These are phyloP conservation scores for Phytophthora colocasiae DNA, from an alignment of 352 stramenopile genomes.

Conservation along the genomic window DNA sequence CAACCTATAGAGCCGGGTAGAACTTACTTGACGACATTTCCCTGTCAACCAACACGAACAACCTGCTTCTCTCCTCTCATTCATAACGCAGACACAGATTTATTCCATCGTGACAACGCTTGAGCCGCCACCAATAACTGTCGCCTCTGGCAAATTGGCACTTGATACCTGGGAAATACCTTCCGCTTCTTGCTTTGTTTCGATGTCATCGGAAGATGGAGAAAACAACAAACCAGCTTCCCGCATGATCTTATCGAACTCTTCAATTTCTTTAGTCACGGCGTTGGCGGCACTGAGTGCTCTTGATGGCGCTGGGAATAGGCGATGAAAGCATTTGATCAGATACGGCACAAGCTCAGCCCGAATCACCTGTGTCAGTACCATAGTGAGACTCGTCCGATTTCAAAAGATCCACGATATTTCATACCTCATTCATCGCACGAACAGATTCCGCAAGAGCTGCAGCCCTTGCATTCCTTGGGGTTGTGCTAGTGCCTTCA, in stretches of 20 bases:
- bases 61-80: not conserved
- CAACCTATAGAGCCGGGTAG: slow-evolving; percentile 10
- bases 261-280: slow-evolving; percentile 36
- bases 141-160: slow-evolving; percentile 14
- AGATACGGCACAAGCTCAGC: slow-evolving; percentile 71
- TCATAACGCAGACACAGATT: not conserved
- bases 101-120: slow-evolving; percentile 13
- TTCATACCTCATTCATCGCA: slow-evolving; percentile 63
- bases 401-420: not conserved
- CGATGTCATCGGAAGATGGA: not conserved
- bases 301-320: slow-evolving; percentile 58
- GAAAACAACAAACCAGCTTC: slow-evolving; percentile 44
- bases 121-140: not conserved
- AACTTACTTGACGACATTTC: not conserved
- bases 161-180: slow-evolving; percentile 8
- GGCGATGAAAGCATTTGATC: slow-evolving; percentile 74
- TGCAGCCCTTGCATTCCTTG: slow-evolving; percentile 31
- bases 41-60: slow-evolving; percentile 5
- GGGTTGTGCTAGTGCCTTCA: slow-evolving; percentile 7
- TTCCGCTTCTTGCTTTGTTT: slow-evolving; percentile 36
- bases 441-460: slow-evolving; percentile 51
- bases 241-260: slow-evolving; percentile 57
- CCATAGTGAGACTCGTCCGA: slow-evolving; percentile 1
- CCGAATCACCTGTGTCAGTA: slow-evolving; percentile 49
- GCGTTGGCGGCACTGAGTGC: slow-evolving; percentile 24